Conservation (phyloP, 2,329 filamentous ascomycete species). For the Ophiosphaerella narmari region DNA sequence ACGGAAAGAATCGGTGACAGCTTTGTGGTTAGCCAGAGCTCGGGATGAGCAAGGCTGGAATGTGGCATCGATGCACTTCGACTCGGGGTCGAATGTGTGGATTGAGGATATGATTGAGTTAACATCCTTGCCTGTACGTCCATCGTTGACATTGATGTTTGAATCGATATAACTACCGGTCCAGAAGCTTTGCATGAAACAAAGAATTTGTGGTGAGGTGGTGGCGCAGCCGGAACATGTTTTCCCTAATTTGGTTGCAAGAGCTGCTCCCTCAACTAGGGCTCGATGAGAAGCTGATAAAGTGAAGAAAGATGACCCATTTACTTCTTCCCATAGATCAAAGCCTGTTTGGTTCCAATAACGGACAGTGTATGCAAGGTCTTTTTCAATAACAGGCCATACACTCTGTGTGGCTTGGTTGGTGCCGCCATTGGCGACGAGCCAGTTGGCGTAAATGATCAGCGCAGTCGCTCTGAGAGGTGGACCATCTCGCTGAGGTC, state of each 20-base stretch:
- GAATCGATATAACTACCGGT: constrained; percentile 66
- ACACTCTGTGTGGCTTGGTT: constrained; percentile 53
- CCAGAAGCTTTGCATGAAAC: constrained; percentile 79
- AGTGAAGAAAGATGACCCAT: constrained; percentile 80
- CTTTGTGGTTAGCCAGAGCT: constrained; percentile 73
- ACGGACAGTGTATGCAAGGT: constrained; percentile 74
- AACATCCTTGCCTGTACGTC: constrained; percentile 70
- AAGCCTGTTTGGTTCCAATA: constrained; percentile 68
- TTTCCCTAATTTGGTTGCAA: constrained; percentile 67
- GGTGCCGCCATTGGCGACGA: constrained; percentile 64
- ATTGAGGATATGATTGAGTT: constrained; percentile 66
- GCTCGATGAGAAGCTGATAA: constrained; percentile 70
- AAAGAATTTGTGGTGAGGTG: constrained; percentile 72
- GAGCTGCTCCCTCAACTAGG: constrained; percentile 64
- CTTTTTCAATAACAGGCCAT: constrained; percentile 77
- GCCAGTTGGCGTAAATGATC: constrained; percentile 73
- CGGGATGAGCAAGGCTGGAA: constrained; percentile 74
- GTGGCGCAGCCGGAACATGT: constrained; percentile 64
- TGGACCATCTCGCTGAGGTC: constrained; percentile 80
- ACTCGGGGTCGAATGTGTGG: constrained; percentile 68
- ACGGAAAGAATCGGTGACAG: constrained; percentile 75
- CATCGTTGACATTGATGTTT: constrained; percentile 65
- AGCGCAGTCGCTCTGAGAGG: constrained; percentile 75
- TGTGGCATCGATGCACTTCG: constrained; percentile 69
- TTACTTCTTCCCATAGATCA: constrained; percentile 84